Evolutionary conservation across 176 grass and related monocot species (phyloP).

Genomic region (Cocos nucifera): DNA sequence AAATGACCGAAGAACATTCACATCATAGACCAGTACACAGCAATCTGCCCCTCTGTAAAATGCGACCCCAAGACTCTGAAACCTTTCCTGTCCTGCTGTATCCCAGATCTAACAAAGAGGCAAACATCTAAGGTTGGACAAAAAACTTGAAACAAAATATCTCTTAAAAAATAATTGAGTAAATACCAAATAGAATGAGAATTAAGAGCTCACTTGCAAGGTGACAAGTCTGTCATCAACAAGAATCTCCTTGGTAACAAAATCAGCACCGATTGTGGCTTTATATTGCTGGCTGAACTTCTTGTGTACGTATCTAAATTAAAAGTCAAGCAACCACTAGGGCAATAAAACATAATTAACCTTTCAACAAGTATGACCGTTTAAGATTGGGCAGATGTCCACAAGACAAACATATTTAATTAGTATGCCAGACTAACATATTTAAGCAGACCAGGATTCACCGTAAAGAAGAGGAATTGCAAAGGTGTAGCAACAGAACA

Average conservation of each 20-base stretch:
- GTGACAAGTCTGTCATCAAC: constrained; percentile 87
- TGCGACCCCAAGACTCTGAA: constrained; percentile 92
- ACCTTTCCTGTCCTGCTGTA: constrained; percentile 96
- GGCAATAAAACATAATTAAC: not conserved
- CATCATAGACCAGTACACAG: constrained; percentile 90
- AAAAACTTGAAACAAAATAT: too few species aligned
- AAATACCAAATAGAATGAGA: not conserved
- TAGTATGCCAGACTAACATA: too few species aligned
- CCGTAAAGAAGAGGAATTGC: too few species aligned
- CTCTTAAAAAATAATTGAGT: not conserved
- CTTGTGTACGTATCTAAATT: constrained; percentile 75
- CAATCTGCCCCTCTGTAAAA: constrained; percentile 96
- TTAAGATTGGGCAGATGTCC: too few species aligned
- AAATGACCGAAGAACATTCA: constrained; percentile 69
- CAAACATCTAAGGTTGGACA: not conserved
- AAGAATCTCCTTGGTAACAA: constrained; percentile 89
- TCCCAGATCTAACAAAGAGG: constrained; percentile 72
- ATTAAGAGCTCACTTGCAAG: constrained; percentile 52
- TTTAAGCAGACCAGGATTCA: too few species aligned
- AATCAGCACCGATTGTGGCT: constrained; percentile 95
- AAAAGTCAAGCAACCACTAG: constrained; percentile 23
- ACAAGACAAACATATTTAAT: too few species aligned
- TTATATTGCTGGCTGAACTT: constrained; percentile 98
- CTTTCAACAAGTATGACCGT: too few species aligned
- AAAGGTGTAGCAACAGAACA: too few species aligned